Base-by-base conservation (phyloP, 169 alveolate species). In the Plasmodium chabaudi region DNA sequence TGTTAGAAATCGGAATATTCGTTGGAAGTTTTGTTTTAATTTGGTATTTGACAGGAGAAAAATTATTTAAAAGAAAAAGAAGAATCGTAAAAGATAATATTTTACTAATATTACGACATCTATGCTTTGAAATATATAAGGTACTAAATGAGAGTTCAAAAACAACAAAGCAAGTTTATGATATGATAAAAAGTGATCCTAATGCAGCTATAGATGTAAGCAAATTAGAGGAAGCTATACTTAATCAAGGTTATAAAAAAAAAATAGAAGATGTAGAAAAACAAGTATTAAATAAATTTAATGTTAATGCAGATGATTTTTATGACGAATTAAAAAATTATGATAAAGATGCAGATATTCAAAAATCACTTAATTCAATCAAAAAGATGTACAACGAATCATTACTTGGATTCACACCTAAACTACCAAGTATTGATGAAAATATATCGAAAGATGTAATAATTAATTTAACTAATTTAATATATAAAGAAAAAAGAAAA, bases 401-500 rank as follows among this genome's bases (percentile, higher is more conserved):
- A 7, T 42, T 79, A 44, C 67, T 79, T 49, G 89, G 89, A 10
- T 64, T 79, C 27, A 60, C 64, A 15, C 89, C 89, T 51, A 79
- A 65, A 61, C 65, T 79, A 64, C 89, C 89, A n/a, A 64, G 82
- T 10, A 79, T 79, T 15, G 63, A 79, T 46, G 71, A 63, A 19
- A 79, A 65, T 44, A 79, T 79, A 1, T 53, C 89, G 19, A 42
- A 63, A 65, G 89, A 79, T 53, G 79, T 65, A 0, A 79, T 79
- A 9, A 34, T 79, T 34, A 79, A 65, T 46, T 39, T 79, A 25
- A 65, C 89, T 23, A 79, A 60, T 44, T 39, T 79, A 25, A 79
- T 79, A 42, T 79, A 79, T 79, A 79, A 79, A 64, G 77, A 79
- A 63, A 79, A 79, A 56, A 79, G 89, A 64, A 79, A 79, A 64